Evolutionary conservation across 106 monocot species (phyloP).

Genomic region (Hemerocallis citrina): DNA sequence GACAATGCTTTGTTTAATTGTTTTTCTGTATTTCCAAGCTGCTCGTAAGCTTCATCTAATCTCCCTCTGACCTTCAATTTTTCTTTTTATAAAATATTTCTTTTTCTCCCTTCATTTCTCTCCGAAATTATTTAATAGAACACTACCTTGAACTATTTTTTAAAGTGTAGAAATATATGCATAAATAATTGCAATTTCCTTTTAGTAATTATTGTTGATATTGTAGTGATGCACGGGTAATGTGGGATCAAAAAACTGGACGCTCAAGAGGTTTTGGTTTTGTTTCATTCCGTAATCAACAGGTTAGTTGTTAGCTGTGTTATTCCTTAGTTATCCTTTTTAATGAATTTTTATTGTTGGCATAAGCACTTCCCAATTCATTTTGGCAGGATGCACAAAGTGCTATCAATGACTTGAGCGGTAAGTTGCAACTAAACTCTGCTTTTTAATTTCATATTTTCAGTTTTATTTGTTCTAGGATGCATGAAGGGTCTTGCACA

Average conservation of each 20-base stretch:
- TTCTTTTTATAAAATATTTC: not conserved
- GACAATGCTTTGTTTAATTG: conserved; percentile 65
- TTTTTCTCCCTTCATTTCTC: not conserved
- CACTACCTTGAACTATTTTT: too few species aligned
- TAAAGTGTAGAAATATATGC: too few species aligned
- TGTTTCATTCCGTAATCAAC: conserved; percentile 81
- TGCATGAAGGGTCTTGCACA: too few species aligned
- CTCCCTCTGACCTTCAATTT: not conserved
- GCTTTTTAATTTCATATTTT: too few species aligned
- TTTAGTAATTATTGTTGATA: too few species aligned
- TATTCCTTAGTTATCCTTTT: not conserved
- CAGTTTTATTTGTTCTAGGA: too few species aligned
- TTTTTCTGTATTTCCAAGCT: conserved; percentile 57
- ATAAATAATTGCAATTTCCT: too few species aligned
- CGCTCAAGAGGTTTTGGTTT: conserved; percentile 93
- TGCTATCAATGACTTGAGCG: conserved; percentile 85
- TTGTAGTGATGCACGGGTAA: conserved; percentile 79
- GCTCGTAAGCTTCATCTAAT: conserved; percentile 47
- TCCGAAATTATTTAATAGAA: not conserved
- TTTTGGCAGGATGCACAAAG: conserved; percentile 80
- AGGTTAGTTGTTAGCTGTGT: conserved; percentile 21
- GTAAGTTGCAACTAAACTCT: conserved; percentile 17
- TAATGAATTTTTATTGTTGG: too few species aligned
- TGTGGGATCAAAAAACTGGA: conserved; percentile 90
- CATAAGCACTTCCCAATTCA: not conserved